Base-by-base conservation (phyloP, 768 basidiomycete species). In the Stropharia rugosoannulata region DNA sequence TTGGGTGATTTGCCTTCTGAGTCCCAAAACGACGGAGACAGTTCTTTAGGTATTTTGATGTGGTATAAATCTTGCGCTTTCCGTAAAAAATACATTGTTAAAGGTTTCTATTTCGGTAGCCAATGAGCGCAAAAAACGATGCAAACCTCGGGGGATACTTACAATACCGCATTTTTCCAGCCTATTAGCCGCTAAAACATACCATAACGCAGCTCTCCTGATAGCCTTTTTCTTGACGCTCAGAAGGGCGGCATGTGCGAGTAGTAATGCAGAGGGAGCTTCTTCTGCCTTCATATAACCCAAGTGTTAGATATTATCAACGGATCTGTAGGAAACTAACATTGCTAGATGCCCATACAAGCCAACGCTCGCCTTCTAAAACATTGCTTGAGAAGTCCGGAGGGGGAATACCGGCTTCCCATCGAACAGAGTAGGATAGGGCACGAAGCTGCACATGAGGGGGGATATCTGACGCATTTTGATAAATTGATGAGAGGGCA, bases 101-200 rank as follows among this genome's bases (percentile, higher is more conserved):
- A 66, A 0, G 90, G 85, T 89, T 91, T 94, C 91, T 94, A 60
- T 41, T 55, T 22, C 46, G 11, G 29, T 52, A 16, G 61, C 38
- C 35, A 48, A 38, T 36, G 29, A 56, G 45, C 53, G 55, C 47
- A 27, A 39, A 39, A 5, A 45, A 36, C 45, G 35, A 42, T 1
- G 29, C 56, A 46, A 35, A 49, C 11, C 36, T 36, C 44, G n/a
- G 58, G 19, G 55, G 39, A 46, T 25, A 77, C 90, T 60, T 59
- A 94, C 91, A 60, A 92, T 86, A 18, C 92, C 92, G 61, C 86
- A 88, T 71, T 90, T 93, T 67, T 94, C 92, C 29, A 94, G 71
- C 56, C 84, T 75, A 55, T 82, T 89, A 0, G 91, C 92, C 42
- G 92, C 87, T 51, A 80, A 75, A 13, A 87, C 75, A 67, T 91